These are phyloP conservation scores for Cajanus cajan DNA, from an alignment of 306 rosid species.

Conservation along the genomic window DNA sequence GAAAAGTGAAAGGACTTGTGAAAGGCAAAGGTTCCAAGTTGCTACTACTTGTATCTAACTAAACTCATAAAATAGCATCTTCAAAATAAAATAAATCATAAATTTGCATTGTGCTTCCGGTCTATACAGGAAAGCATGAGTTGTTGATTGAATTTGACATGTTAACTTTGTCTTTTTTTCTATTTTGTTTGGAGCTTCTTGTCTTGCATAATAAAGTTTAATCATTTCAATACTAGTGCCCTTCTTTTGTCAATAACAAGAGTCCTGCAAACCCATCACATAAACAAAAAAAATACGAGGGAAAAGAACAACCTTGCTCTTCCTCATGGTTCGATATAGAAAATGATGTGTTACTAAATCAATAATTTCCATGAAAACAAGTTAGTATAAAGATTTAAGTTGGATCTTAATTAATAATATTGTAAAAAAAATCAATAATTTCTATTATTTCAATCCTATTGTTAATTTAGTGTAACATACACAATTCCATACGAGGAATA, in stretches of 20 bases:
- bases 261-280: conserved; percentile 1
- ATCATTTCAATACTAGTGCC: conserved; percentile 21
- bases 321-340: background rate
- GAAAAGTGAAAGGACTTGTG: background rate
- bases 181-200: conserved; percentile 28
- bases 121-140: conserved; percentile 41
- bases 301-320: background rate
- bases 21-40: conserved; percentile 13
- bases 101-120: conserved; percentile 16
- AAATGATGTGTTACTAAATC: background rate
- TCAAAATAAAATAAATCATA: background rate
- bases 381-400: too few relatives aligned
- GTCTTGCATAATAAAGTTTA: conserved; percentile 18
- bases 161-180: conserved; percentile 38
- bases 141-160: conserved; percentile 44
- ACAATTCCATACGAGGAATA: background rate
- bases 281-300: background rate
- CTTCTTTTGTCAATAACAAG: conserved; percentile 21
- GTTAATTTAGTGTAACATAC: background rate
- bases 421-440: too few relatives aligned
- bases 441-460: background rate
- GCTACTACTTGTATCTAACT: conserved; percentile 30
- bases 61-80: conserved; percentile 6
- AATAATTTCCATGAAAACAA: background rate
- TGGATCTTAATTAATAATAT: too few relatives aligned